A percentile compares a stretch with the other conserved stretches of the same genome.
Conservation (phyloP, 768 basidiomycete species). For the Hygrophoropsis aurantiaca region DNA sequence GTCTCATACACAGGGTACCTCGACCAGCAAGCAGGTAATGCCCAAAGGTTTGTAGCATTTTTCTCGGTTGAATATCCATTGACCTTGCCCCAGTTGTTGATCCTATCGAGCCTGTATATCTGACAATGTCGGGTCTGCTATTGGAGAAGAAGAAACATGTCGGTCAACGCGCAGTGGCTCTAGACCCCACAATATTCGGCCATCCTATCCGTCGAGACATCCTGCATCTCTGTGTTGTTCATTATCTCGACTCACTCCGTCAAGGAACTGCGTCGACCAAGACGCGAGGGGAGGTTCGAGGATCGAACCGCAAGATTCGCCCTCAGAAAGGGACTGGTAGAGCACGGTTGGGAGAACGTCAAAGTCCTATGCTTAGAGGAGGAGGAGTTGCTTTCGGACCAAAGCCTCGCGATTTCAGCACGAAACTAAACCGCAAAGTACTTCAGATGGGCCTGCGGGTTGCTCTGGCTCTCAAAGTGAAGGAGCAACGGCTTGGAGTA, state of each 20-base stretch:
- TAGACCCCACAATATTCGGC: conserved; percentile 82
- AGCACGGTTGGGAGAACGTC: conserved; percentile 87
- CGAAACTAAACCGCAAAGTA: conserved; percentile 90
- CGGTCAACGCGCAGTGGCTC: conserved; percentile 52
- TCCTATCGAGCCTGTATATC: conserved; percentile 49
- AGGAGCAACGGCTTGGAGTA: conserved; percentile 71
- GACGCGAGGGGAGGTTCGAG: conserved; percentile 85
- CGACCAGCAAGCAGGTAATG: conserved; percentile 2
- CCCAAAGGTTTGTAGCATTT: conserved; percentile 21
- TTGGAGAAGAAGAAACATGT: conserved; percentile 42
- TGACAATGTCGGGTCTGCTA: conserved; percentile 62
- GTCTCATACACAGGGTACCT: neutral
- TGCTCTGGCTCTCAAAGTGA: conserved; percentile 81
- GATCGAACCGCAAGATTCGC: conserved; percentile 86
- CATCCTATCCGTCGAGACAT: conserved; percentile 91
- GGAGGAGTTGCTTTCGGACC: conserved; percentile 94
- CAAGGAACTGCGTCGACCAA: conserved; percentile 92
- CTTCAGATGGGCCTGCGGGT: conserved; percentile 91
- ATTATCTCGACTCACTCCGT: conserved; percentile 85
- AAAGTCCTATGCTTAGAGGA: conserved; percentile 84
- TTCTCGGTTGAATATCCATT: too few species aligned
- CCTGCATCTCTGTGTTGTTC: conserved; percentile 87
- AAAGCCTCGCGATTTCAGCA: conserved; percentile 88
- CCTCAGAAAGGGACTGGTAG: conserved; percentile 89
- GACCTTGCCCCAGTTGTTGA: conserved; percentile 33